Evolutionary conservation across 805 yeast species (phyloP).

Genomic region (Cephaloascus fragrans): DNA sequence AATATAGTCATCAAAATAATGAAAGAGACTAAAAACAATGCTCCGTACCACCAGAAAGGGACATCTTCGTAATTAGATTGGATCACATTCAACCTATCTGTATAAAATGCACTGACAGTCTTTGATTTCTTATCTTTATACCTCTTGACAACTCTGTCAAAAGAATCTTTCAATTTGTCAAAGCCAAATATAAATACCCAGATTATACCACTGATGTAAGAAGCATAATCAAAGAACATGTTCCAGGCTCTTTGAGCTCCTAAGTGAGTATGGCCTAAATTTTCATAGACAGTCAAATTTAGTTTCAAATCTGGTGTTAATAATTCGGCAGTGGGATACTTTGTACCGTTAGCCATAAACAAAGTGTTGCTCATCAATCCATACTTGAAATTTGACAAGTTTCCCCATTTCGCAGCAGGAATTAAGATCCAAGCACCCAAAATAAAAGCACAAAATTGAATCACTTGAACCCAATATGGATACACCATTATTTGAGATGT

Average conservation of each 20-base stretch:
- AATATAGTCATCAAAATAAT: constrained; percentile 21
- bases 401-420: constrained; percentile 38
- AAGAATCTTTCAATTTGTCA: constrained; percentile 12
- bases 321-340: constrained; percentile 31
- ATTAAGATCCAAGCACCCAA: constrained; percentile 38
- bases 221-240: constrained; percentile 44
- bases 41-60: constrained; percentile 32
- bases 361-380: constrained; percentile 41
- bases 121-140: neutral
- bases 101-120: constrained; percentile 10
- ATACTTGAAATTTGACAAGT: constrained; percentile 14
- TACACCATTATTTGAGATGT: constrained; percentile 38
- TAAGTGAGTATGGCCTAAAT: constrained; percentile 33
- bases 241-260: constrained; percentile 42
- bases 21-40: constrained; percentile 25
- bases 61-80: constrained; percentile 28
- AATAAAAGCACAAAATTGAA: constrained; percentile 37
- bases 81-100: constrained; percentile 34
- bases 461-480: constrained; percentile 43
- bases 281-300: constrained; percentile 34
- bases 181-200: constrained; percentile 34
- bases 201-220: constrained; percentile 35
- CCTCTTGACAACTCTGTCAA: constrained; percentile 5
- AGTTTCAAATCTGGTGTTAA: constrained; percentile 27
- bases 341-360: constrained; percentile 23